Percentiles rank a stretch among this genome's conserved stretches.
Evolutionary conservation across 768 basidiomycete genomes (phyloP).

Genomic region (Rhizopogon sp.): DNA sequence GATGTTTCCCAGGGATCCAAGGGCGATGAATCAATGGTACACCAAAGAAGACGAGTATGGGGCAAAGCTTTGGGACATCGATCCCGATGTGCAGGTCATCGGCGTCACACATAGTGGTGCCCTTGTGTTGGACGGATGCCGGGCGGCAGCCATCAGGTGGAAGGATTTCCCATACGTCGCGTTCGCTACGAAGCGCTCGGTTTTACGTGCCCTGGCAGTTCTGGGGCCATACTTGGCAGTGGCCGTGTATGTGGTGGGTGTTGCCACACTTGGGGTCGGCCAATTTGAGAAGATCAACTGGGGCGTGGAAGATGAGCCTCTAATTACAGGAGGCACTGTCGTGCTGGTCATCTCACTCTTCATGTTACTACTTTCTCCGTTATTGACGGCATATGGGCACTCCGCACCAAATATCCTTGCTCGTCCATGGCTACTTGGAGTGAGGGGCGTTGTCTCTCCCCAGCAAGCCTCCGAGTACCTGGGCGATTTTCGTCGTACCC

Average conservation of each 20-base stretch:
- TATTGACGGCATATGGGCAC: slow-evolving; percentile 8
- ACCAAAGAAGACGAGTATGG: slow-evolving; percentile 14
- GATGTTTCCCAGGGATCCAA: slow-evolving; percentile 7
- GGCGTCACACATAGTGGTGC: slow-evolving; percentile 13
- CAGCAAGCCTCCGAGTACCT: slow-evolving; percentile 11
- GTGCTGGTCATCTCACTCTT: background rate
- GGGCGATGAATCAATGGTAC: slow-evolving; percentile 11
- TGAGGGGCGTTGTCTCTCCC: slow-evolving; percentile 20
- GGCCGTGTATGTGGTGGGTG: background rate
- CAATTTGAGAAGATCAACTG: no score
- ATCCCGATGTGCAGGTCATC: slow-evolving; percentile 11
- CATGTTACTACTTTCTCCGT: slow-evolving; percentile 12
- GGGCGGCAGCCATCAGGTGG: slow-evolving; percentile 17
- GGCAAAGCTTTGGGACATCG: slow-evolving; percentile 16
- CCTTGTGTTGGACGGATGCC: slow-evolving; percentile 20
- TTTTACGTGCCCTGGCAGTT: slow-evolving; percentile 4
- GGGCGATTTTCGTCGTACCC: background rate
- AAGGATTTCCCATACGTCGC: slow-evolving; percentile 16
- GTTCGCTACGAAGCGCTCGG: slow-evolving; percentile 13
- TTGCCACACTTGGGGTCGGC: background rate
- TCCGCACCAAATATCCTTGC: slow-evolving; percentile 12
- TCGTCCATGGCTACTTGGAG: slow-evolving; percentile 18
- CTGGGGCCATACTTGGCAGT: slow-evolving; percentile 6
- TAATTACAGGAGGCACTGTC: background rate
- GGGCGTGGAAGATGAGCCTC: no score